phyloP scores from a whole-genome alignment of 1,284 basidiomycete species.

The Cutaneotrichosporon dermatis region DNA sequence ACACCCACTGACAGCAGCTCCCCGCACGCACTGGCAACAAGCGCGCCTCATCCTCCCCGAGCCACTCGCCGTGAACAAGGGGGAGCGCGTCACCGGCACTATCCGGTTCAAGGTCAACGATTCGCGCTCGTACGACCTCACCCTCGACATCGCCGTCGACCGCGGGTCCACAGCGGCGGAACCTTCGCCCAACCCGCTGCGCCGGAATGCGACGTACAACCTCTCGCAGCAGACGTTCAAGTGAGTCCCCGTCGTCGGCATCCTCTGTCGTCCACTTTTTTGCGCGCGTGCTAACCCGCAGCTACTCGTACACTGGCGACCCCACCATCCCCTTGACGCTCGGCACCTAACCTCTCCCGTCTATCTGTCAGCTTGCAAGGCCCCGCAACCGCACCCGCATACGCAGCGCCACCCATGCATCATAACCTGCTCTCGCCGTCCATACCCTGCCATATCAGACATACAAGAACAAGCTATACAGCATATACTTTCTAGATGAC shows the following conservation, averaged over 20 bases:
- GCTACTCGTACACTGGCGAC: conserved; percentile 26
- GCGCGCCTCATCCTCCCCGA: conserved; percentile 44
- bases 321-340: not conserved
- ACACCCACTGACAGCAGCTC: conserved; percentile 17
- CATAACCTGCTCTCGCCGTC: no score
- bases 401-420: no score
- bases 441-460: no score
- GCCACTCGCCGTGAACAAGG: conserved; percentile 48
- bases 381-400: no score
- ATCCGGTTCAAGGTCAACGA: conserved; percentile 42
- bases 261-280: no score
- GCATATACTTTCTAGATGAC: no score
- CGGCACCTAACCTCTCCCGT: no score
- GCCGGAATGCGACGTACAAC: conserved; percentile 36
- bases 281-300: not conserved
- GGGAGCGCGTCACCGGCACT: conserved; percentile 38
- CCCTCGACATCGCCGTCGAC: conserved; percentile 38
- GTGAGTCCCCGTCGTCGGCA: conserved; percentile 22
- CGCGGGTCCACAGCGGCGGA: conserved; percentile 19
- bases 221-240: conserved; percentile 49
- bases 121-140: conserved; percentile 46
- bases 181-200: conserved; percentile 24
- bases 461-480: no score
- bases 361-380: no score
- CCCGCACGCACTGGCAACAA: conserved; percentile 49